Evolutionary conservation across 2,329 filamentous ascomycete species (phyloP).

Genomic region (Chalaropsis ovoidea): DNA sequence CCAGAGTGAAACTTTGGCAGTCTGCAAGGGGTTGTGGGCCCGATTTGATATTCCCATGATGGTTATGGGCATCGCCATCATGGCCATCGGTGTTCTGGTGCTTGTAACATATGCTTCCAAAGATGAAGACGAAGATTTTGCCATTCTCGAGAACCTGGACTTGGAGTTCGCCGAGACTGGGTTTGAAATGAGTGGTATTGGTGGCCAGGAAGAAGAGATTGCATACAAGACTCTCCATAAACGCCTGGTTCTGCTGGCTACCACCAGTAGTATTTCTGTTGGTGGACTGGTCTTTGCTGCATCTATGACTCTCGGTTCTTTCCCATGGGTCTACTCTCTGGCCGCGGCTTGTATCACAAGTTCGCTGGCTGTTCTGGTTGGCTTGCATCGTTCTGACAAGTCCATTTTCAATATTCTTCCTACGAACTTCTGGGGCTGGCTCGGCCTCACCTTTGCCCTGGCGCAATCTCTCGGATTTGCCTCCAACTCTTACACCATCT

Average conservation of each 20-base stretch:
- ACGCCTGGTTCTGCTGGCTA: constrained; percentile 34
- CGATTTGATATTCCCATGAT: constrained; percentile 83
- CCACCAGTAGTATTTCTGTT: constrained; percentile 31
- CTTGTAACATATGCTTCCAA: constrained; percentile 63
- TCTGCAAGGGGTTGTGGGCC: constrained; percentile 82
- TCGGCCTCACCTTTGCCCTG: constrained; percentile 69
- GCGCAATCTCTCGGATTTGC: constrained; percentile 88
- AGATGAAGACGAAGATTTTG: constrained; percentile 46
- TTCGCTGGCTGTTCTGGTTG: constrained; percentile 34
- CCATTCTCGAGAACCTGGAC: constrained; percentile 46
- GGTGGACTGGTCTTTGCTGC: constrained; percentile 32
- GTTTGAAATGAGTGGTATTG: constrained; percentile 41
- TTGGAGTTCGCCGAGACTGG: constrained; percentile 51
- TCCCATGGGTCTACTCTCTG: constrained; percentile 31
- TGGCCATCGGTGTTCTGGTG: constrained; percentile 56
- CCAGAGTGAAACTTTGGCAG: constrained; percentile 63
- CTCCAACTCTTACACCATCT: constrained; percentile 96
- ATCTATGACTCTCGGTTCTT: constrained; percentile 31
- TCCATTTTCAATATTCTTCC: constrained; percentile 50
- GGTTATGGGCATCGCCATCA: constrained; percentile 63
- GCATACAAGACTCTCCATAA: constrained; percentile 35
- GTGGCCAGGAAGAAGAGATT: constrained; percentile 28
- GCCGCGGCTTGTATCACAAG: constrained; percentile 40
- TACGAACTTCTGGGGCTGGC: constrained; percentile 76
- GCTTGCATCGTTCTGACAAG: constrained; percentile 38